A percentile compares a stretch with the other conserved stretches of the same genome.
phyloP scores from a whole-genome alignment of 345 rosid genomes.

The Gossypium longicalyx region DNA sequence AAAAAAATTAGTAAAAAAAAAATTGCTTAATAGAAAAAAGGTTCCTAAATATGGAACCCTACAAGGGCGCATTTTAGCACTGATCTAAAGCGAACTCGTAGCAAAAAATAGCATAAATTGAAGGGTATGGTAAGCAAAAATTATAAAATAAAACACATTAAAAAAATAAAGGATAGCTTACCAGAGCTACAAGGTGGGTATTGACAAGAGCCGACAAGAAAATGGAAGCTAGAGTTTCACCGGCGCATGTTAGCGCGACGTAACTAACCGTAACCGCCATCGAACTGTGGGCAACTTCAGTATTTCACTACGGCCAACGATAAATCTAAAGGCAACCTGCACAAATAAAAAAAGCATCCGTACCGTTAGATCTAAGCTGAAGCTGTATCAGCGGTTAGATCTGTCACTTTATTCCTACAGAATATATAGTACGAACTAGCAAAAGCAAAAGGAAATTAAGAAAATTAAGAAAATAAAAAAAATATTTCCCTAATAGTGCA shows the following conservation, averaged over 20 bases:
- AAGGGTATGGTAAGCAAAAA: neutral
- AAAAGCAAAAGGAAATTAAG: neutral
- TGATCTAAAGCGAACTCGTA: neutral
- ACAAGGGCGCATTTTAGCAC: neutral
- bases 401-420: slow-evolving; percentile 1
- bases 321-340: neutral
- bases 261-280: slow-evolving; percentile 28
- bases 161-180: slow-evolving; percentile 3
- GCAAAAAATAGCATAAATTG: neutral
- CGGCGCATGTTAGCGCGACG: slow-evolving; percentile 49
- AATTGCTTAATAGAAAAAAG: neutral
- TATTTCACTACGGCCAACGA: slow-evolving; percentile 19
- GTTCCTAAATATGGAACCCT: neutral
- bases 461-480: neutral
- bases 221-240: slow-evolving; percentile 34
- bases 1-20: neutral
- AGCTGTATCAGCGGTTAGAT: slow-evolving; percentile 27
- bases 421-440: neutral
- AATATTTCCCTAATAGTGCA: neutral
- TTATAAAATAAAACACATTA: neutral
- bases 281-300: slow-evolving; percentile 29
- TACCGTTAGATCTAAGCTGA: slow-evolving; percentile 26
- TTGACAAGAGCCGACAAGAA: slow-evolving; percentile 39
- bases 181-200: slow-evolving; percentile 38
- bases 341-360: neutral